Evolutionary conservation across 2,329 filamentous ascomycete genomes (phyloP).

Genomic region (Allantophomopsis lycopodina): DNA sequence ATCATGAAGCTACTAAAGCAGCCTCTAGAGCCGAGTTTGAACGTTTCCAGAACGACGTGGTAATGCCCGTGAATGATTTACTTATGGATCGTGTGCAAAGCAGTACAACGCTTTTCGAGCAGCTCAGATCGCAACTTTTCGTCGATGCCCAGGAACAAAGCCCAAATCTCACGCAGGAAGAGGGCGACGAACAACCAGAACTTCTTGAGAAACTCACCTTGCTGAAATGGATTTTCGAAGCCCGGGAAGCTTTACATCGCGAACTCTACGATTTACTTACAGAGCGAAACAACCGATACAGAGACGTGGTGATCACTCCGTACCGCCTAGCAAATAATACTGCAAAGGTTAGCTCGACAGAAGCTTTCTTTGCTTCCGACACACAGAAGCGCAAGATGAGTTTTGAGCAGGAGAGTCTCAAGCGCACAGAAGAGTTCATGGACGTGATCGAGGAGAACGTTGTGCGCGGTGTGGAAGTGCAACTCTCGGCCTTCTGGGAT

Average conservation of each 20-base stretch:
- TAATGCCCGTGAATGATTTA: slow-evolving; percentile 72
- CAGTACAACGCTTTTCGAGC: slow-evolving; percentile 65
- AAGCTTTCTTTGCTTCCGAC: slow-evolving; percentile 73
- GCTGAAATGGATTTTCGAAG: slow-evolving; percentile 94
- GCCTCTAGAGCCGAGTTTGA: slow-evolving; percentile 71
- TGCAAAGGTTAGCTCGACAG: slow-evolving; percentile 67
- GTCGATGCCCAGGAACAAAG: slow-evolving; percentile 48
- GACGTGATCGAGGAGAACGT: slow-evolving; percentile 74
- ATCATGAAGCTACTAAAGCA: slow-evolving; percentile 58
- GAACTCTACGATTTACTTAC: slow-evolving; percentile 75
- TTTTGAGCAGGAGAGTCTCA: slow-evolving; percentile 58
- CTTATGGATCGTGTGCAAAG: slow-evolving; percentile 62
- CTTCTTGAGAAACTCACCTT: slow-evolving; percentile 87
- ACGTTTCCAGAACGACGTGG: slow-evolving; percentile 66
- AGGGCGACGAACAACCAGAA: slow-evolving; percentile 90
- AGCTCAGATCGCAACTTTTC: slow-evolving; percentile 59
- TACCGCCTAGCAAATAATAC: slow-evolving; percentile 63
- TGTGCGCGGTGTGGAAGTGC: slow-evolving; percentile 74
- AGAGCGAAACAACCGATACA: slow-evolving; percentile 77
- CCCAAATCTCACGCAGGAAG: slow-evolving; percentile 80
- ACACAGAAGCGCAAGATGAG: slow-evolving; percentile 55
- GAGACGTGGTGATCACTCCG: slow-evolving; percentile 68
- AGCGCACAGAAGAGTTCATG: slow-evolving; percentile 64
- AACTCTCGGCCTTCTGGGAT: slow-evolving; percentile 94
- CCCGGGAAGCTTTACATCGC: slow-evolving; percentile 74